These are phyloP conservation scores for Penicillium hordei DNA, from an alignment of 2,329 filamentous ascomycete genomes.

Conservation along the genomic window DNA sequence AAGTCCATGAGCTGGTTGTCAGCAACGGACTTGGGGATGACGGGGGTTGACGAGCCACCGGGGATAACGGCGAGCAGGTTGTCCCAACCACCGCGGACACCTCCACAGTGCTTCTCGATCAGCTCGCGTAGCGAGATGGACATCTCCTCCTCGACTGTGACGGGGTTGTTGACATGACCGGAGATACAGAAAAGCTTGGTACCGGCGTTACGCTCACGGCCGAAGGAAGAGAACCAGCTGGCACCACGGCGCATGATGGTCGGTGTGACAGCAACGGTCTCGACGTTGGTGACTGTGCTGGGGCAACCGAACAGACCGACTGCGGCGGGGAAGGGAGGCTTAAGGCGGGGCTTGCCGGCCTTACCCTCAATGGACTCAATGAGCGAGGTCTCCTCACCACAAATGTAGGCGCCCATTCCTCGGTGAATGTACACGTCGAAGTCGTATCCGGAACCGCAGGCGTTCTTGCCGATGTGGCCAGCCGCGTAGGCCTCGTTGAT, in stretches of 20 bases:
- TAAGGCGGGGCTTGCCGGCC: constrained; percentile 95
- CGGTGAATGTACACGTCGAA: constrained; percentile 97
- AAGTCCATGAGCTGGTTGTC: constrained; percentile 99
- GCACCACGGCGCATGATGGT: constrained; percentile 93
- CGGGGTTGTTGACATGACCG: constrained; percentile 97
- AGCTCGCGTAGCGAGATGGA: constrained; percentile 93
- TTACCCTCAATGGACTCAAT: constrained; percentile 99
- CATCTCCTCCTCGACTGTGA: constrained; percentile 99
- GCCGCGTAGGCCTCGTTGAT: constrained; percentile 98
- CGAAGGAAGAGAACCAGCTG: constrained; percentile 90
- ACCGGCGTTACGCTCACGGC: constrained; percentile 91
- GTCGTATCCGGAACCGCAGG: constrained; percentile 93
- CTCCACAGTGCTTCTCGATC: constrained; percentile 97
- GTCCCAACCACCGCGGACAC: constrained; percentile 95
- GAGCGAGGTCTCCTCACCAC: constrained; percentile 95
- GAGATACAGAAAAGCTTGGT: constrained; percentile 99
- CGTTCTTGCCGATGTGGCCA: constrained; percentile 96
- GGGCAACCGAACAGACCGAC: constrained; percentile 98
- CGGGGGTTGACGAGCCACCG: constrained; percentile 93
- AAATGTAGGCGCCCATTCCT: constrained; percentile 95
- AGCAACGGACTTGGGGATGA: constrained; percentile 84
- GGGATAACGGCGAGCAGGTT: constrained; percentile 95
- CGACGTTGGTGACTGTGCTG: constrained; percentile 96
- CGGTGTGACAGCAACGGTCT: constrained; percentile 91
- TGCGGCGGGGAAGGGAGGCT: constrained; percentile 96